phyloP scores from a whole-genome alignment of 129 eudicot species.

The Flaveria bidentis region DNA sequence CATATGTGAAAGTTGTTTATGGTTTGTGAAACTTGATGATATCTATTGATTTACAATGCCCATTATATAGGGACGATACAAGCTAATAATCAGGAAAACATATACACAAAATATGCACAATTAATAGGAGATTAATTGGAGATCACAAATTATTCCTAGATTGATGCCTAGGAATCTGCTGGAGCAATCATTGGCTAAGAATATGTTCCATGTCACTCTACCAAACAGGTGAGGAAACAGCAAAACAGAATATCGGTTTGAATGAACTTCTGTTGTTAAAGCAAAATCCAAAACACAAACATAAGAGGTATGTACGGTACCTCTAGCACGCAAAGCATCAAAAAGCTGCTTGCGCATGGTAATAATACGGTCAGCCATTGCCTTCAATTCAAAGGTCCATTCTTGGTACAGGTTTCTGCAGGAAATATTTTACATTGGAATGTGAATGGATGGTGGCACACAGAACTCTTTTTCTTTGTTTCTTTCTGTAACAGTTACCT shows the following conservation, averaged over 20 bases:
- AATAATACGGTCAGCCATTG: constrained; percentile 96
- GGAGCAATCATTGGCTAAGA: too few species aligned
- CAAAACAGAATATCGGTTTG: neutral
- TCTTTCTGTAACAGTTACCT: constrained; percentile 43
- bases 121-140: too few species aligned
- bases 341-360: constrained; percentile 84
- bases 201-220: neutral
- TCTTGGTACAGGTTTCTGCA: constrained; percentile 75
- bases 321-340: constrained; percentile 75
- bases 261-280: neutral
- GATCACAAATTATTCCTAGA: too few species aligned
- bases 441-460: constrained; percentile 4
- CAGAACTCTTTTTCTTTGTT: neutral
- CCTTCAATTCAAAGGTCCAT: constrained; percentile 94
- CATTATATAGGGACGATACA: too few species aligned
- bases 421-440: neutral
- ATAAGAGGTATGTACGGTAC: constrained; percentile 30
- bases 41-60: too few species aligned
- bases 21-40: too few species aligned
- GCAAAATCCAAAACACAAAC: neutral
- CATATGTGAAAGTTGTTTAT: too few species aligned
- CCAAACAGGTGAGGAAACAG: constrained; percentile 1
- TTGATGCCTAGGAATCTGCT: too few species aligned
- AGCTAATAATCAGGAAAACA: too few species aligned
- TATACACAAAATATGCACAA: too few species aligned